Base-by-base conservation (phyloP, 2,329 filamentous ascomycete genomes). In the Didymella glomerata region DNA sequence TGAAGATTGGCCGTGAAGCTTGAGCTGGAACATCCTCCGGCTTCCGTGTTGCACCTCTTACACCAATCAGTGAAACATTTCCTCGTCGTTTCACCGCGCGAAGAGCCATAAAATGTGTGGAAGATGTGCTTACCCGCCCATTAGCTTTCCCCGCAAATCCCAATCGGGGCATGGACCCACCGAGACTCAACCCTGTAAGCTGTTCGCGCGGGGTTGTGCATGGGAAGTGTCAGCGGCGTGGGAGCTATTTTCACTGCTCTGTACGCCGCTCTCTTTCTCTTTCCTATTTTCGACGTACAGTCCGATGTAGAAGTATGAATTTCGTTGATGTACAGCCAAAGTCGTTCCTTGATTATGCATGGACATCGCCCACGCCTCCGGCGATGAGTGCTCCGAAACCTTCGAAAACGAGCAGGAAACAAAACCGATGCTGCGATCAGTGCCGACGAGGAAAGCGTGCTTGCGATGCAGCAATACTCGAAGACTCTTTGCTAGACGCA, bases 341-440 rank as follows among this genome's bases (percentile, higher is more conserved):
- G 46, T 74, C 72, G 18, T 76, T 76, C 53, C 68, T 76, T 24
- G 74, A 76, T 47, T 76, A 76, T 65, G 74, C 72, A 10, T 75
- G 72, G 71, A 76, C 74, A 10, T 69, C 70, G 60, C 73, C 74
- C 44, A 68, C 71, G 40, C 60, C 69, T 27, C 57, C 66, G 41
- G 56, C 58, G 47, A 58, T 66, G 48, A 67, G 57, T 41, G 45
- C 57, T 16, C 51, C 64, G 22, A 75, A 75, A 53, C 54, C 67
- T 28, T 72, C 69, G n/a, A 74, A 72, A 48, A 74, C 74, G 11
- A 71, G 68, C 46, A 74, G 78, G 44, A 77, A 77, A 57, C 78
- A 80, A 55, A 75, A 80, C 56, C 74, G 79, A 48, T 81, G 79
- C 59, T 82, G 80, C 61, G 80, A 82, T 57, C 79, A 79, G 55